Evolutionary conservation across 2,329 filamentous ascomycete species (phyloP).

Genomic region (Arthrobotrys entomopaga): DNA sequence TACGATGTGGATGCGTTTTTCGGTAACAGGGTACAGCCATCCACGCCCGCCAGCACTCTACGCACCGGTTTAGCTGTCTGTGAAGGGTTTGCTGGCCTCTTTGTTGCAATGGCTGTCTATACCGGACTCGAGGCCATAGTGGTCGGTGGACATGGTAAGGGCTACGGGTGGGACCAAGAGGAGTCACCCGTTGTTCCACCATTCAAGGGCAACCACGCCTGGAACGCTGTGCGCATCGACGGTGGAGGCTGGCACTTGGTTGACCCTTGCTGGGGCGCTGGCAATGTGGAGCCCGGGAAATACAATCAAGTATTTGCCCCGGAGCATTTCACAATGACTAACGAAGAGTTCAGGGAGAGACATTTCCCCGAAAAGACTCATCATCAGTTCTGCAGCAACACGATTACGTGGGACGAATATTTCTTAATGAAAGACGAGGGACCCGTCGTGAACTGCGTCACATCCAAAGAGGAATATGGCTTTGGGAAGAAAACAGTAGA

Average conservation of each 20-base stretch:
- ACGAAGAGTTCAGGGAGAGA: slow-evolving; percentile 80
- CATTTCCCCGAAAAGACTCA: slow-evolving; percentile 77
- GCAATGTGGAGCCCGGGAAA: slow-evolving; percentile 69
- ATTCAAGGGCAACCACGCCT: slow-evolving; percentile 77
- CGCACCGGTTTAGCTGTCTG: slow-evolving; percentile 85
- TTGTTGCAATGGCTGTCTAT: slow-evolving; percentile 78
- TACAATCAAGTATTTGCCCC: slow-evolving; percentile 78
- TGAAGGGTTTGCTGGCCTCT: slow-evolving; percentile 87
- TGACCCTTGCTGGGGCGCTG: slow-evolving; percentile 93
- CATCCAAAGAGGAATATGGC: slow-evolving; percentile 24
- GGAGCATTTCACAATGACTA: slow-evolving; percentile 70
- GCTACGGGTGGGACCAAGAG: slow-evolving; percentile 72
- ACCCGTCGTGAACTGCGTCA: slow-evolving; percentile 9
- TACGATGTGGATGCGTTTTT: slow-evolving; percentile 88
- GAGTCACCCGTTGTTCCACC: slow-evolving; percentile 74
- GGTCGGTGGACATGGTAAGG: slow-evolving; percentile 72
- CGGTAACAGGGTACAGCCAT: slow-evolving; percentile 72
- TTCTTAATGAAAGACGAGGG: slow-evolving; percentile 26
- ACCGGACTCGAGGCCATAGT: slow-evolving; percentile 77
- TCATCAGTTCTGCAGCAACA: slow-evolving; percentile 32
- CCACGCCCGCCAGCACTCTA: slow-evolving; percentile 78
- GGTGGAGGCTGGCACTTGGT: slow-evolving; percentile 89
- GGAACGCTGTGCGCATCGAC: slow-evolving; percentile 92
- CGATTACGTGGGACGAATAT: slow-evolving; percentile 38
- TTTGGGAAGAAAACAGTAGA: slow-evolving; percentile 32